A percentile compares a stretch with the other conserved stretches of the same genome.
phyloP scores from a whole-genome alignment of 768 basidiomycete genomes.

The Kwoniella europaea region DNA sequence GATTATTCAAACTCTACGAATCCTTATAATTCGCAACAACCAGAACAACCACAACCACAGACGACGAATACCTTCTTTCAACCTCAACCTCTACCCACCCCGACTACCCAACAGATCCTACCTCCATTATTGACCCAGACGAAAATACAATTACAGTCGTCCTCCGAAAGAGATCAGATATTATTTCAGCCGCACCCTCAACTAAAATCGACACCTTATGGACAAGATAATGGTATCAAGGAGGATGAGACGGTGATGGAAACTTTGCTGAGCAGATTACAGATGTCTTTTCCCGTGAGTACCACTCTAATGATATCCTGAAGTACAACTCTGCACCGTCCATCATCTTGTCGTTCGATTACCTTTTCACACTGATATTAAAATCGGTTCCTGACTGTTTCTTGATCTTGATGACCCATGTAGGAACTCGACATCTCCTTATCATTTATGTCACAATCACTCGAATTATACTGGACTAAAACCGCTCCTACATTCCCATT shows the following conservation, averaged over 20 bases:
- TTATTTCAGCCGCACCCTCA: background rate
- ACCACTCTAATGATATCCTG: background rate
- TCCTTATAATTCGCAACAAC: background rate
- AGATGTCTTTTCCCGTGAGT: constrained; percentile 36
- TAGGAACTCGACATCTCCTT: constrained; percentile 33
- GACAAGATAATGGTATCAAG: background rate
- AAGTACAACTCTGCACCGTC: background rate
- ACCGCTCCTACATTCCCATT: constrained; percentile 44
- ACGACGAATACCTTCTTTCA: background rate
- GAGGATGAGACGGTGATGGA: constrained; percentile 14
- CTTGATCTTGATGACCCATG: background rate
- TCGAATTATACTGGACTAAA: constrained; percentile 33
- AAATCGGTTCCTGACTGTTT: background rate
- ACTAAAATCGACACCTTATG: no score
- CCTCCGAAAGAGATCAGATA: constrained; percentile 33
- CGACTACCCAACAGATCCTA: background rate
- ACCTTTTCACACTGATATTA: no score
- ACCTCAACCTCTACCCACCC: background rate
- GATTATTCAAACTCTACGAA: constrained; percentile 2
- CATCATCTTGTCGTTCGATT: no score
- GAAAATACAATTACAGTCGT: constrained; percentile 31
- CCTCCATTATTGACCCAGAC: constrained; percentile 1
- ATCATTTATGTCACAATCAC: constrained; percentile 17
- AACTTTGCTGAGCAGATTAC: constrained; percentile 20
- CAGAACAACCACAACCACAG: background rate